A percentile compares a stretch with the other conserved stretches of the same genome.
phyloP scores from a whole-genome alignment of 495 filamentous ascomycete genomes.

The Chaetomidium leptoderma region DNA sequence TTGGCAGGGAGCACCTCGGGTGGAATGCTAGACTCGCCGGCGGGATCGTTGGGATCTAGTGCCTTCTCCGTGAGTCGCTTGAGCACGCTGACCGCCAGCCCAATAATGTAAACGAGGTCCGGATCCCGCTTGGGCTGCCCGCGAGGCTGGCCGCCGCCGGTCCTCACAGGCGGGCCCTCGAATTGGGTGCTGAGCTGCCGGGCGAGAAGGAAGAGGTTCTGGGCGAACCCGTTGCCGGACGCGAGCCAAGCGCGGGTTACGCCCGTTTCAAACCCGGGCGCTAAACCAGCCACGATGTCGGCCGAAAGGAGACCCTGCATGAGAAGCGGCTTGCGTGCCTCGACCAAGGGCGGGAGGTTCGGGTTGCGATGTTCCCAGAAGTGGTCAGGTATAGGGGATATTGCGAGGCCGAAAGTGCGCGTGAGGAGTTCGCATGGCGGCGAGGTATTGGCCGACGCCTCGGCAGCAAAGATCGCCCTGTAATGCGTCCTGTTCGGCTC shows the following conservation, averaged over 20 bases:
- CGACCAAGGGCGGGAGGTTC: slow-evolving; percentile 58
- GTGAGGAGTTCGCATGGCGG: slow-evolving; percentile 79
- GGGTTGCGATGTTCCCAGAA: slow-evolving; percentile 40
- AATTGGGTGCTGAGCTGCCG: slow-evolving; percentile 62
- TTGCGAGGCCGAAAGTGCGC: slow-evolving; percentile 79
- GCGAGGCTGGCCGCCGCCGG: slow-evolving; percentile 11
- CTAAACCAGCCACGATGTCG: slow-evolving; percentile 76
- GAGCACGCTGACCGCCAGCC: slow-evolving; percentile 65
- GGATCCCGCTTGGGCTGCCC: slow-evolving; percentile 39
- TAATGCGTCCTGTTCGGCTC: slow-evolving; percentile 87
- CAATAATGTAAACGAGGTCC: slow-evolving; percentile 57
- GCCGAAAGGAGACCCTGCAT: slow-evolving; percentile 90
- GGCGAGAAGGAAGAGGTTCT: slow-evolving; percentile 68
- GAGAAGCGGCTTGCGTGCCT: slow-evolving; percentile 77
- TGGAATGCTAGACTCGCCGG: slow-evolving; percentile 46
- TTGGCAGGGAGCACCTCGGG: slow-evolving; percentile 62
- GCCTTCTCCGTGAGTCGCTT: slow-evolving; percentile 68
- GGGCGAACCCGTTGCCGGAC: slow-evolving; percentile 79
- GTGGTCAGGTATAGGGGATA: slow-evolving; percentile 74
- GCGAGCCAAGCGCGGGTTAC: slow-evolving; percentile 80
- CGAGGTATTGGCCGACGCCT: slow-evolving; percentile 47
- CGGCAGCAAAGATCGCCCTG: slow-evolving; percentile 70
- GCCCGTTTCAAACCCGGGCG: slow-evolving; percentile 63
- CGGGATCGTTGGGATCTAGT: slow-evolving; percentile 54
- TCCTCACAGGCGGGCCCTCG: slow-evolving; percentile 35